These are phyloP conservation scores for Telopea speciosissima DNA, from an alignment of 177 flowering plant species.

Conservation along the genomic window DNA sequence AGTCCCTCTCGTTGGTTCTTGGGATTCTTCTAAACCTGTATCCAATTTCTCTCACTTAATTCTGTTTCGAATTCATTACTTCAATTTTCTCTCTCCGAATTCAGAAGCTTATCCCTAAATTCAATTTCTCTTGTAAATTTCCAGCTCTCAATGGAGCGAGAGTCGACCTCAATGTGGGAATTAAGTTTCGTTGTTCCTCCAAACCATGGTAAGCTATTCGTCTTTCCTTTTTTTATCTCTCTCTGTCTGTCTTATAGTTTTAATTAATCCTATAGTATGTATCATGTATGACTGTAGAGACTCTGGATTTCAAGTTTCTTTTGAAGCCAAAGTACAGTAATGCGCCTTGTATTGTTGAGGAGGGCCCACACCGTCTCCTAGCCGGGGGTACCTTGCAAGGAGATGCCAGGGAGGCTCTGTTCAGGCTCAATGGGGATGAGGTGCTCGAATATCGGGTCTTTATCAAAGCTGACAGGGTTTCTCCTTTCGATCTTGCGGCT, in stretches of 20 bases:
- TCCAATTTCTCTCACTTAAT: background rate
- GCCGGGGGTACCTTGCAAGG: conserved; percentile 79
- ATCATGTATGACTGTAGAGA: conserved; percentile 34
- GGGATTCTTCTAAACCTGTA: conserved; percentile 93
- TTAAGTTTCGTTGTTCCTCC: conserved; percentile 93
- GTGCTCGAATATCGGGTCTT: conserved; percentile 74
- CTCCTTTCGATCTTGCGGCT: conserved; percentile 96
- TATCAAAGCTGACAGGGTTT: conserved; percentile 77
- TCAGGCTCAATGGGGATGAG: conserved; percentile 48
- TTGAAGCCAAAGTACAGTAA: conserved; percentile 72
- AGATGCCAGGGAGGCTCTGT: conserved; percentile 64
- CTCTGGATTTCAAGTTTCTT: conserved; percentile 89
- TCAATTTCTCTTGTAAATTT: background rate
- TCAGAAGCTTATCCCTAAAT: background rate
- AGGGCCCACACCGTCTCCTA: conserved; percentile 67
- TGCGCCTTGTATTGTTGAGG: conserved; percentile 69
- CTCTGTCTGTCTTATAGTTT: no score
- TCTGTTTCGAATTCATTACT: background rate
- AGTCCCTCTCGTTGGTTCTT: conserved; percentile 83
- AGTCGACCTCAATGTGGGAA: conserved; percentile 86
- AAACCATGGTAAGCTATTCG: conserved; percentile 56
- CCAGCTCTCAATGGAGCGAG: conserved; percentile 84
- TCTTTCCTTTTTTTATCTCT: no score
- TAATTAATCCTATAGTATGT: background rate
- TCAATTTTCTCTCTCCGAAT: background rate